phyloP scores from a whole-genome alignment of 73 alveolate genomes.

The Blepharisma japonicum region DNA sequence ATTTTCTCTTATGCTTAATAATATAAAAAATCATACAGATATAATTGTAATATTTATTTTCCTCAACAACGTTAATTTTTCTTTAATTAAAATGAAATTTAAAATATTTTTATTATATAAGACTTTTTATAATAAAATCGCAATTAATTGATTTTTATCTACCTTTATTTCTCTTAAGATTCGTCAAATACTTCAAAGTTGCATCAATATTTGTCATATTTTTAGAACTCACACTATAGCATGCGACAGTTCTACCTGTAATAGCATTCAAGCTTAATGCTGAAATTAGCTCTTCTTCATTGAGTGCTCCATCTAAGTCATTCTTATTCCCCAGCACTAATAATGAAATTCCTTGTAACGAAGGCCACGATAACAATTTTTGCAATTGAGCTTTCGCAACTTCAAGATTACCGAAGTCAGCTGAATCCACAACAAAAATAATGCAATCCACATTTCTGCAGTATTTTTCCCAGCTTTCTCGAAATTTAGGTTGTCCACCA shows the following conservation, averaged over 20 bases:
- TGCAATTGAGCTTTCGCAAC: slow-evolving; percentile 63
- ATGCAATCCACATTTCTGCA: slow-evolving; percentile 78
- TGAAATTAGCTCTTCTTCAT: slow-evolving; percentile 72
- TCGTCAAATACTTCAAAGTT: slow-evolving; percentile 61
- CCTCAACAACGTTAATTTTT: too few species aligned
- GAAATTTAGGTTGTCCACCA: slow-evolving; percentile 79
- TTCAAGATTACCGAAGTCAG: slow-evolving; percentile 79
- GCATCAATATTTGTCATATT: slow-evolving; percentile 65
- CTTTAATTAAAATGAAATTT: too few species aligned
- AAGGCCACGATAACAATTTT: slow-evolving; percentile 68
- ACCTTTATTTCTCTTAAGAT: slow-evolving; percentile 28
- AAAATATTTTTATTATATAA: too few species aligned
- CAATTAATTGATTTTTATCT: slow-evolving; percentile 2
- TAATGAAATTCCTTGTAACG: slow-evolving; percentile 70
- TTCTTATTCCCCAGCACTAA: slow-evolving; percentile 77
- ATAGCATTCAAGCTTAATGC: slow-evolving; percentile 58
- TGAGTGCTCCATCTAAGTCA: slow-evolving; percentile 71
- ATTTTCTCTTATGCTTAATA: too few species aligned
- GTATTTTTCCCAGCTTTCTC: slow-evolving; percentile 86
- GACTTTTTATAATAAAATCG: too few species aligned
- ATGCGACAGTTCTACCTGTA: slow-evolving; percentile 77
- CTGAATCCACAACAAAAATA: slow-evolving; percentile 77
- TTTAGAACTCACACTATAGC: slow-evolving; percentile 74
- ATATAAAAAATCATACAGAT: too few species aligned
- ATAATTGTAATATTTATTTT: too few species aligned